Percentiles rank a stretch among this genome's conserved stretches.
Evolutionary conservation across 371 early-diverging fungal genomes (phyloP).

Genomic region (Quaeritorhiza haematococci): DNA sequence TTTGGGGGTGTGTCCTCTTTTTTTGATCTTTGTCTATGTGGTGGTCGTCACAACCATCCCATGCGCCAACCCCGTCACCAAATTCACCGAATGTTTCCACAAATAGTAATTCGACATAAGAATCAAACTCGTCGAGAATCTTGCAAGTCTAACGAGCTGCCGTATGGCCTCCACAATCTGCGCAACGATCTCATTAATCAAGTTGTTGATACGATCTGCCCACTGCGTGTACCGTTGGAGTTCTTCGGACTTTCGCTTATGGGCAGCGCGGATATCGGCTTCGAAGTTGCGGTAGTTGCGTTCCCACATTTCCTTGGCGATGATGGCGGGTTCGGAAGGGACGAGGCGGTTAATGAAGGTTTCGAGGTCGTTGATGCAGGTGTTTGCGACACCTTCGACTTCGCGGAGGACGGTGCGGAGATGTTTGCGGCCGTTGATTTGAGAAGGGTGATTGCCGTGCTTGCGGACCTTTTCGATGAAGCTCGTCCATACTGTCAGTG

Average conservation of each 20-base stretch:
- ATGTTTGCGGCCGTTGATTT: constrained; percentile 42
- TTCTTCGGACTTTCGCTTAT: constrained; percentile 28
- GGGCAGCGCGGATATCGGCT: constrained; percentile 33
- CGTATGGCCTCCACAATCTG: constrained; percentile 37
- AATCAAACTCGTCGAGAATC: constrained; percentile 37
- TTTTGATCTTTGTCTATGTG: too few relatives aligned
- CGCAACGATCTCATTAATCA: constrained; percentile 35
- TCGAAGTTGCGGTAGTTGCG: constrained; percentile 40
- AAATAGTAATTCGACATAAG: constrained; percentile 42
- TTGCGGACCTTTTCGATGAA: constrained; percentile 35
- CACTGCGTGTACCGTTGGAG: constrained; percentile 33
- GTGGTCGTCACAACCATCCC: too few relatives aligned
- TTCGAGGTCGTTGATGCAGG: constrained; percentile 38
- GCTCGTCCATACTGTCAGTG: constrained; percentile 45
- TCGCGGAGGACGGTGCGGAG: constrained; percentile 41
- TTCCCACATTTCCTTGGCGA: constrained; percentile 39
- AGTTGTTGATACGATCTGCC: constrained; percentile 33
- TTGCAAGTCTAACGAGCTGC: constrained; percentile 37
- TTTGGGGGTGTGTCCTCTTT: too few relatives aligned
- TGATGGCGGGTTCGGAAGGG: constrained; percentile 35
- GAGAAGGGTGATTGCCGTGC: constrained; percentile 39
- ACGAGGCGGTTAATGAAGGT: constrained; percentile 32
- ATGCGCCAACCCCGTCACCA: constrained; percentile 21
- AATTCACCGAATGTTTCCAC: constrained; percentile 33
- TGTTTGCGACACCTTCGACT: constrained; percentile 40